phyloP scores from a whole-genome alignment of 2,329 filamentous ascomycete genomes.

The Cladosporium sp. region DNA sequence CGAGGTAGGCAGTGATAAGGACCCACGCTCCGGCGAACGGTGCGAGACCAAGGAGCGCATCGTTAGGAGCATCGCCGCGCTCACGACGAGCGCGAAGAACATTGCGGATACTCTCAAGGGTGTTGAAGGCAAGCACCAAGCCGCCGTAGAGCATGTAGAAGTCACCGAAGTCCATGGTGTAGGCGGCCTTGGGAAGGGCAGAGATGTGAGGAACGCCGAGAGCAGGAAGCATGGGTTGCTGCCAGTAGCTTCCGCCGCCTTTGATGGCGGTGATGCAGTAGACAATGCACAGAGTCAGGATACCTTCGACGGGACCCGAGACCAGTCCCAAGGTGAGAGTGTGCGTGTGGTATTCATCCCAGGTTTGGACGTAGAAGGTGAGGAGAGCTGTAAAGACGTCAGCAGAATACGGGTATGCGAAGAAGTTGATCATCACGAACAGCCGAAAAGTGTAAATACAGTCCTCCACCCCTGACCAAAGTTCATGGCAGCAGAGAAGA shows the following conservation, averaged over 20 bases:
- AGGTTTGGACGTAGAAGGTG: slow-evolving; percentile 98
- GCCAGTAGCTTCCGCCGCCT: slow-evolving; percentile 91
- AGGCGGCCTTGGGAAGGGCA: slow-evolving; percentile 66
- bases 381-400: slow-evolving; percentile 51
- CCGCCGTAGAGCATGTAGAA: slow-evolving; percentile 89
- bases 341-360: slow-evolving; percentile 99
- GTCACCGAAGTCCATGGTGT: slow-evolving; percentile 79
- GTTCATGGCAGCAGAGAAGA: slow-evolving; percentile 91
- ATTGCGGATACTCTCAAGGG: slow-evolving; percentile 70
- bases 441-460: slow-evolving; percentile 75
- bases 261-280: slow-evolving; percentile 80
- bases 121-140: slow-evolving; percentile 80
- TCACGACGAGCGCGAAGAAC: slow-evolving; percentile 77
- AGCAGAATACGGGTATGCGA: slow-evolving; percentile 38
- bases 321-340: slow-evolving; percentile 87
- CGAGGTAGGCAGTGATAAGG: slow-evolving; percentile 73
- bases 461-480: slow-evolving; percentile 91
- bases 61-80: slow-evolving; percentile 66
- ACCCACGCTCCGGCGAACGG: slow-evolving; percentile 78
- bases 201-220: slow-evolving; percentile 62
- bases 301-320: slow-evolving; percentile 91
- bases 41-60: slow-evolving; percentile 74
- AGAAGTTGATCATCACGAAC: slow-evolving; percentile 45
- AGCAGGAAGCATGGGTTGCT: slow-evolving; percentile 70
- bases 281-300: slow-evolving; percentile 75